phyloP scores from a whole-genome alignment of 2,329 filamentous ascomycete genomes.

The Hysterium pulicare region DNA sequence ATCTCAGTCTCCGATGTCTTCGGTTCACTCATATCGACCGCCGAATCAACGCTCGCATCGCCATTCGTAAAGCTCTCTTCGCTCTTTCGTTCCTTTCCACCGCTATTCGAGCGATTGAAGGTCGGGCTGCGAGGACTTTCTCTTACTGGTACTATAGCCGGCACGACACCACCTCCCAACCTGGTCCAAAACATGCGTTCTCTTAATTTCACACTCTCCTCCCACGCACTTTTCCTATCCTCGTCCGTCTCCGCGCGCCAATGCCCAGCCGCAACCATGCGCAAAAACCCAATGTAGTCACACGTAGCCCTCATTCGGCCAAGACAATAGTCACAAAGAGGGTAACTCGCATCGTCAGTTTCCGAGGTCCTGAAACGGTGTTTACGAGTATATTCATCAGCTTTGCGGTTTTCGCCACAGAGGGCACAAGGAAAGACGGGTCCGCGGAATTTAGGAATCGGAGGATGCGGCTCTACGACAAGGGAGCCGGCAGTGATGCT shows the following conservation, averaged over 20 bases:
- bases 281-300: constrained; percentile 86
- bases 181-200: constrained; percentile 98
- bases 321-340: constrained; percentile 85
- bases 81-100: constrained; percentile 22
- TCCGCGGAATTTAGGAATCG: constrained; percentile 51
- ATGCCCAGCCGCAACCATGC: constrained; percentile 88
- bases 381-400: constrained; percentile 67
- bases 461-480: constrained; percentile 74
- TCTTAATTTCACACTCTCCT: constrained; percentile 82
- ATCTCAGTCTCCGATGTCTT: constrained; percentile 3
- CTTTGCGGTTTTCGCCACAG: constrained; percentile 78
- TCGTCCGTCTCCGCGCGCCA: constrained; percentile 81
- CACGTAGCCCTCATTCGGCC: constrained; percentile 80
- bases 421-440: constrained; percentile 72
- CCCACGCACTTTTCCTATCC: constrained; percentile 86
- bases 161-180: constrained; percentile 86
- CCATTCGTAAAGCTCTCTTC: constrained; percentile 26
- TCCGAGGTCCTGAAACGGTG: constrained; percentile 90
- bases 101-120: constrained; percentile 18
- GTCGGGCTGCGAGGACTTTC: constrained; percentile 31
- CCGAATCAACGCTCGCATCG: constrained; percentile 14
- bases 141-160: constrained; percentile 47
- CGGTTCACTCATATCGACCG: constrained; percentile 21
- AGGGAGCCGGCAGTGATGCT: constrained; percentile 82
- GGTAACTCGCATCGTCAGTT: constrained; percentile 82